Conservation (phyloP, 2,329 filamentous ascomycete species). For the Nigrospora osmanthi region DNA sequence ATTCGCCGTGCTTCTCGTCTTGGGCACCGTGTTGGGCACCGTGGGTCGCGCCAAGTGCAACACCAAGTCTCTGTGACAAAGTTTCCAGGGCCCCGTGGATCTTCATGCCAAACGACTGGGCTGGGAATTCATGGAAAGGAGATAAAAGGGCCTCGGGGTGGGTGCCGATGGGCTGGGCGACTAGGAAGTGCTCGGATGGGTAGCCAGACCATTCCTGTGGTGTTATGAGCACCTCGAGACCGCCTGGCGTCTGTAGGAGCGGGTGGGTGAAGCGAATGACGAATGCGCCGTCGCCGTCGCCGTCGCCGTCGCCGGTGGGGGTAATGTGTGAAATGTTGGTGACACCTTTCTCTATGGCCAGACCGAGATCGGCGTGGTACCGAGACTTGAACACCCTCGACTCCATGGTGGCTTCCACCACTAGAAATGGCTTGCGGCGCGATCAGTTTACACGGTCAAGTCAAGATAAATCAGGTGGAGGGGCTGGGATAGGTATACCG, state of each 20-base stretch:
- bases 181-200: constrained; percentile 12
- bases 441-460: too few species aligned
- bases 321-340: constrained; percentile 40
- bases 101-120: constrained; percentile 10
- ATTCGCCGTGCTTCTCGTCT: constrained; percentile 22
- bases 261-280: constrained; percentile 44
- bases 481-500: too few species aligned
- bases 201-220: constrained; percentile 23
- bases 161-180: constrained; percentile 16
- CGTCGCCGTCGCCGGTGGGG: constrained; percentile 47
- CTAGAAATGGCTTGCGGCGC: too few species aligned
- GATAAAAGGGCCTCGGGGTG: constrained; percentile 9
- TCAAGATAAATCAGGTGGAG: too few species aligned
- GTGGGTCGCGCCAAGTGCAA: constrained; percentile 7
- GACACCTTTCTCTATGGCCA: constrained; percentile 7
- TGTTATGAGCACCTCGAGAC: constrained; percentile 28
- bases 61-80: constrained; percentile 19
- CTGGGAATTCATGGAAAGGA: constrained; percentile 13
- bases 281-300: constrained; percentile 67
- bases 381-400: neutral
- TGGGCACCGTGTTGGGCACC: constrained; percentile 16
- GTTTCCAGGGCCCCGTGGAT: constrained; percentile 13
- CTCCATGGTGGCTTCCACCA: too few species aligned
- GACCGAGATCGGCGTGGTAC: constrained; percentile 14
- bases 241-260: constrained; percentile 9